phyloP scores from a whole-genome alignment of 2,329 filamentous ascomycete species.

The Neopestalotiopsis rosae region DNA sequence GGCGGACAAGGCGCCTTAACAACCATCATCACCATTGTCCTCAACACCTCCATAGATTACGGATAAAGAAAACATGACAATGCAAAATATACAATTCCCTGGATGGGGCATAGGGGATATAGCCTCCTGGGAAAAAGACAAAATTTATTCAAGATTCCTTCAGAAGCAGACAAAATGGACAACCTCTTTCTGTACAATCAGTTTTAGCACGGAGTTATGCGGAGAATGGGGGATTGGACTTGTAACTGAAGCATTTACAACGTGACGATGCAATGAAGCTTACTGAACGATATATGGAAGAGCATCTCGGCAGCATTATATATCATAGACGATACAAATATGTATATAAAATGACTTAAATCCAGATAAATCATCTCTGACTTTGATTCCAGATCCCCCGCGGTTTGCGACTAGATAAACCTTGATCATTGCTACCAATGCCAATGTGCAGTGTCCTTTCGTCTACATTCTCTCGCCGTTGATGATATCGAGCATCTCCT shows the following conservation, averaged over 20 bases:
- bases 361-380: neutral
- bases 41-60: neutral
- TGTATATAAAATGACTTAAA: no score
- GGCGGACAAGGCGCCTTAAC: neutral
- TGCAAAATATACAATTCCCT: neutral
- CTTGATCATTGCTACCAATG: neutral
- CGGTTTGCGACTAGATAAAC: no score
- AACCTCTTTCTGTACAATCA: slow-evolving; percentile 1
- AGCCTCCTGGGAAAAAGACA: no score
- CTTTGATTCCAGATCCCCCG: no score
- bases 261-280: neutral
- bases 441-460: neutral
- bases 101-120: no score
- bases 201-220: neutral
- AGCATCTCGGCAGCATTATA: no score
- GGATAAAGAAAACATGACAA: neutral
- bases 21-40: neutral
- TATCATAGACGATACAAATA: no score
- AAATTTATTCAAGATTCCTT: neutral
- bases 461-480: slow-evolving; percentile 12
- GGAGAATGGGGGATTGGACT: neutral
- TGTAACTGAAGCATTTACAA: neutral
- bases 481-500: slow-evolving; percentile 68
- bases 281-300: no score
- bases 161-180: neutral